phyloP scores from a whole-genome alignment of 805 yeast genomes.

The Hanseniaspora guilliermondii region DNA sequence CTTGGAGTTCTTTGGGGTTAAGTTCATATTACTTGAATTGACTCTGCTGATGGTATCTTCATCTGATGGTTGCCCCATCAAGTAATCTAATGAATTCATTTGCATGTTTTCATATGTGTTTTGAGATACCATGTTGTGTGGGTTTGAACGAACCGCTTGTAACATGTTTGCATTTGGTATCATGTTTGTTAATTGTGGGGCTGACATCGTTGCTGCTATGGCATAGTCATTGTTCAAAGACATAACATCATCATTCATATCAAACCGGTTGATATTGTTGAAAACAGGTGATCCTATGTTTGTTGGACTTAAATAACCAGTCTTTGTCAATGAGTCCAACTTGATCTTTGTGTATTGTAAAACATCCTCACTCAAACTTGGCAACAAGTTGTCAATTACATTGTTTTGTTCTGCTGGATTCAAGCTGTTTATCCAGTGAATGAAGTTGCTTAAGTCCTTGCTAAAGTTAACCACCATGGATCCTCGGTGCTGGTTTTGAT shows the following conservation, averaged over 20 bases:
- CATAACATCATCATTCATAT: conserved; percentile 20
- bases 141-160: background rate
- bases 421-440: conserved; percentile 41
- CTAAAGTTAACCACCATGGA: conserved; percentile 30
- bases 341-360: conserved; percentile 38
- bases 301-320: conserved; percentile 22
- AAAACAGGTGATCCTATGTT: conserved; percentile 22
- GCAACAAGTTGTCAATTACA: conserved; percentile 43
- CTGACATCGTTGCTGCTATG: conserved; percentile 14
- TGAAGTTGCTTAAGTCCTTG: conserved; percentile 39
- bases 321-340: conserved; percentile 29
- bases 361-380: conserved; percentile 40
- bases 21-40: background rate
- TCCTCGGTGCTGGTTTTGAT: conserved; percentile 14
- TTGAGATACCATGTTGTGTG: background rate
- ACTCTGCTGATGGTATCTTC: conserved; percentile 10
- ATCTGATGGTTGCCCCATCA: conserved; percentile 12
- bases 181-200: conserved; percentile 7
- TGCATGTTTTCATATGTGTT: conserved; percentile 2
- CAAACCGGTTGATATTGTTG: conserved; percentile 14
- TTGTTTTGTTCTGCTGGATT: conserved; percentile 40
- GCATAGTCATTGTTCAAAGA: conserved; percentile 14
- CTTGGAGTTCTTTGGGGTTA: background rate
- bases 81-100: conserved; percentile 13
- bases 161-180: background rate